Conservation (phyloP, 495 filamentous ascomycete genomes). For the Tuber brumale region DNA sequence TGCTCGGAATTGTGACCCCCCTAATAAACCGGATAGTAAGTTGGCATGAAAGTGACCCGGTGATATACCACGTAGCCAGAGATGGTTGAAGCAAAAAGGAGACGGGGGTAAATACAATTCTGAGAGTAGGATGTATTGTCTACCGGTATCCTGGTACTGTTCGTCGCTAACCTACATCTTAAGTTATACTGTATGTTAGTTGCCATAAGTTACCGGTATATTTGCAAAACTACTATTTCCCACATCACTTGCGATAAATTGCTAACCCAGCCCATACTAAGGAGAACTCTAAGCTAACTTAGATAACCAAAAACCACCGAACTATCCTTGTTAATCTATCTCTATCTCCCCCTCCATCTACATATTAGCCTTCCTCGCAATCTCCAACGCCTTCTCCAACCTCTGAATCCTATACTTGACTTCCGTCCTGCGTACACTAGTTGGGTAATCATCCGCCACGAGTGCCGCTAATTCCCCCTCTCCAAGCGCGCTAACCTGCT, state of each 20-base stretch:
- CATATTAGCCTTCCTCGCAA: slow-evolving; percentile 36
- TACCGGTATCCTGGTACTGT: too few species aligned
- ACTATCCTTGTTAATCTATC: neutral
- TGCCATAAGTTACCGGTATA: neutral
- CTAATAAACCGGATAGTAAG: too few species aligned
- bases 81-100: too few species aligned
- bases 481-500: slow-evolving; percentile 44
- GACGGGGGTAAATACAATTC: too few species aligned
- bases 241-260: neutral
- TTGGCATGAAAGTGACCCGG: too few species aligned
- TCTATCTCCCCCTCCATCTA: neutral
- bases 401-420: slow-evolving; percentile 46
- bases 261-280: too few species aligned
- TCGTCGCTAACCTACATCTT: too few species aligned
- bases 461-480: slow-evolving; percentile 46
- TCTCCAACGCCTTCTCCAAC: slow-evolving; percentile 44
- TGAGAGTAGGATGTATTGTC: too few species aligned
- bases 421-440: slow-evolving; percentile 39
- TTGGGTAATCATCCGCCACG: slow-evolving; percentile 47
- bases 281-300: too few species aligned
- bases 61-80: too few species aligned
- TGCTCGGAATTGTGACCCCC: too few species aligned
- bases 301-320: neutral
- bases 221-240: neutral
- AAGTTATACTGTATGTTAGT: too few species aligned